phyloP scores from a whole-genome alignment of 2,329 filamentous ascomycete species.

The Colletotrichum sp. region DNA sequence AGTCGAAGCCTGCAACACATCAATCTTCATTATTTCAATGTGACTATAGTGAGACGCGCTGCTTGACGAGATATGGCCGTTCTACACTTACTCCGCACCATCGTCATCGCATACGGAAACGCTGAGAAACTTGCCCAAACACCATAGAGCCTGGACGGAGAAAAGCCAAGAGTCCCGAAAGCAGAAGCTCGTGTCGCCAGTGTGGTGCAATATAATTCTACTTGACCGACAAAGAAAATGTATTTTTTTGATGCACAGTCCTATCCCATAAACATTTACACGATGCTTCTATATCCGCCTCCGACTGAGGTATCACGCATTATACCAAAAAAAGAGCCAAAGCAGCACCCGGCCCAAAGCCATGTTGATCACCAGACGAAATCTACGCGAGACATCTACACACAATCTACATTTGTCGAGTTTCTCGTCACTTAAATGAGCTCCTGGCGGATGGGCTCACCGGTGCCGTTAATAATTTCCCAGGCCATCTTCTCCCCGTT shows the following conservation, averaged over 20 bases:
- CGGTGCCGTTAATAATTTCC: not conserved
- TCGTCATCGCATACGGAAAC: not conserved
- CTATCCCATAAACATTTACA: not conserved
- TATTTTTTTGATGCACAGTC: not conserved
- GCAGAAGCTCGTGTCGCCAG: not conserved
- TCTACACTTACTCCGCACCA: not conserved
- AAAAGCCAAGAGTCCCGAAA: not conserved
- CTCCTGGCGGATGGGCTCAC: constrained; percentile 29
- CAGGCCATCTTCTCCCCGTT: not conserved
- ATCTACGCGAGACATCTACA: not conserved
- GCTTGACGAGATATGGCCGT: not conserved
- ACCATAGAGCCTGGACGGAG: no score
- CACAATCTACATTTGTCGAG: not conserved
- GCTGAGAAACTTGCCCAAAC: not conserved
- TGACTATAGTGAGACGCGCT: not conserved
- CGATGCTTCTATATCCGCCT: not conserved
- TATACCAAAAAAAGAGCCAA: not conserved
- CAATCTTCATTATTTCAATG: not conserved
- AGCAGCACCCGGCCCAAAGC: not conserved
- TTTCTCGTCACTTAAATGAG: constrained; percentile 27
- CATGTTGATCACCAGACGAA: not conserved
- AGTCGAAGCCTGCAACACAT: not conserved
- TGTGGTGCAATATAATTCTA: not conserved
- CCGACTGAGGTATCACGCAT: not conserved
- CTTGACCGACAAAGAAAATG: not conserved